phyloP scores from a whole-genome alignment of 2,329 filamentous ascomycete genomes.

The Penicillium sp. region DNA sequence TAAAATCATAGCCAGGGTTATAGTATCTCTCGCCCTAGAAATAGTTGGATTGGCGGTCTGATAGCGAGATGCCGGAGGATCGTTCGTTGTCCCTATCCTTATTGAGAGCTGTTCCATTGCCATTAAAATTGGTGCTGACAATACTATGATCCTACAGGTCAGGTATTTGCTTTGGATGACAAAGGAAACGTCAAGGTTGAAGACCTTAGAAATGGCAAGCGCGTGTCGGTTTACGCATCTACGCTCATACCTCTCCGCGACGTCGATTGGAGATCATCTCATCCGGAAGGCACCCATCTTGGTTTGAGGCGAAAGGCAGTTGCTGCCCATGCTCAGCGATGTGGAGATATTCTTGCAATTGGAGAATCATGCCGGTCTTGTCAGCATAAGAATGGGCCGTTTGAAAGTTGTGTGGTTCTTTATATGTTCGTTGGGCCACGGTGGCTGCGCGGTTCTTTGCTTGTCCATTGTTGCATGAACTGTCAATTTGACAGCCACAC shows the following conservation, averaged over 20 bases:
- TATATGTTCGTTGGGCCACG: too few species aligned
- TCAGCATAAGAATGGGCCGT: too few species aligned
- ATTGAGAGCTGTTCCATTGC: background rate
- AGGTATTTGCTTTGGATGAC: background rate
- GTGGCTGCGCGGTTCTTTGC: background rate
- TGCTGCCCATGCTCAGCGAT: background rate
- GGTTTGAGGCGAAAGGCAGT: fast-evolving
- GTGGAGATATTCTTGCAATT: background rate
- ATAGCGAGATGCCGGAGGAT: too few species aligned
- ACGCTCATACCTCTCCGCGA: background rate
- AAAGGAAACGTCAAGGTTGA: background rate
- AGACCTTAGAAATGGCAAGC: too few species aligned
- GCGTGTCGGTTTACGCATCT: background rate
- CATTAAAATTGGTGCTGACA: background rate
- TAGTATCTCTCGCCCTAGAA: too few species aligned
- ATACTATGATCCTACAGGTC: background rate
- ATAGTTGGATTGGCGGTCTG: too few species aligned
- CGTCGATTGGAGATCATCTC: background rate
- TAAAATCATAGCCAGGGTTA: background rate
- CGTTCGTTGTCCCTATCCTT: background rate
- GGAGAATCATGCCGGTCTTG: too few species aligned
- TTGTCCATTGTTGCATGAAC: background rate
- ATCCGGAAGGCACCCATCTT: fast-evolving
- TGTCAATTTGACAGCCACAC: background rate
- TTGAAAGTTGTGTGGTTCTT: background rate